Percentiles rank a stretch among this genome's conserved stretches.
Evolutionary conservation across 352 stramenopile species (phyloP).

Genomic region (Globisporangium nodosum): DNA sequence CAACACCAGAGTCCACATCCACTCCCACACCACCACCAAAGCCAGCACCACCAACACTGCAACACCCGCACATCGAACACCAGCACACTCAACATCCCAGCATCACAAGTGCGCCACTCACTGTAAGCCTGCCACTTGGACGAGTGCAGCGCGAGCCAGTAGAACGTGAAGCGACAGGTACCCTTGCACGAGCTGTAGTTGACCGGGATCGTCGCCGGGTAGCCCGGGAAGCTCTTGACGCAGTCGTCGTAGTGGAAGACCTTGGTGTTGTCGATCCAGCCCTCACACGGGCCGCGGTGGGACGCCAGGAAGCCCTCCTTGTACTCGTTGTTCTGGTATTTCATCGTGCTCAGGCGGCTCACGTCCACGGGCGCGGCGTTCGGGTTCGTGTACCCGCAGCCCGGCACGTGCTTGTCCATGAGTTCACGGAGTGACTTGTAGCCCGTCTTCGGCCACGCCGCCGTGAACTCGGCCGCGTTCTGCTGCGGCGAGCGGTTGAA

Average conservation of each 20-base stretch:
- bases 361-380: slow-evolving; percentile 12
- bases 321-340: slow-evolving; percentile 11
- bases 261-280: slow-evolving; percentile 38
- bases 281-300: slow-evolving; percentile 34
- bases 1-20: no score
- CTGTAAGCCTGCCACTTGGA: slow-evolving; percentile 11
- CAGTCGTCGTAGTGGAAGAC: slow-evolving; percentile 51
- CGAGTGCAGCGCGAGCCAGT: slow-evolving; percentile 21
- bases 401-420: slow-evolving; percentile 1
- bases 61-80: no score
- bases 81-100: no score
- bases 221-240: slow-evolving; percentile 23
- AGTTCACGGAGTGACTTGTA: slow-evolving; percentile 5
- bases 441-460: slow-evolving; percentile 3
- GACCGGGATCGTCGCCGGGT: slow-evolving; percentile 41
- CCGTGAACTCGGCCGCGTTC: slow-evolving; percentile 11
- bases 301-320: slow-evolving; percentile 13
- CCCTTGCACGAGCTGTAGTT: slow-evolving; percentile 43
- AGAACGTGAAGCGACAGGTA: slow-evolving; percentile 43
- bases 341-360: slow-evolving; percentile 10
- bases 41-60: no score
- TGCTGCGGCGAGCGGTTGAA: slow-evolving; percentile 14
- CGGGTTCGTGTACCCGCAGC: slow-evolving; percentile 11
- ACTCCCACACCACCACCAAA: no score
- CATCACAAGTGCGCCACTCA: neutral